phyloP scores from a whole-genome alignment of 2,329 filamentous ascomycete species.

The Fusarium sp. region DNA sequence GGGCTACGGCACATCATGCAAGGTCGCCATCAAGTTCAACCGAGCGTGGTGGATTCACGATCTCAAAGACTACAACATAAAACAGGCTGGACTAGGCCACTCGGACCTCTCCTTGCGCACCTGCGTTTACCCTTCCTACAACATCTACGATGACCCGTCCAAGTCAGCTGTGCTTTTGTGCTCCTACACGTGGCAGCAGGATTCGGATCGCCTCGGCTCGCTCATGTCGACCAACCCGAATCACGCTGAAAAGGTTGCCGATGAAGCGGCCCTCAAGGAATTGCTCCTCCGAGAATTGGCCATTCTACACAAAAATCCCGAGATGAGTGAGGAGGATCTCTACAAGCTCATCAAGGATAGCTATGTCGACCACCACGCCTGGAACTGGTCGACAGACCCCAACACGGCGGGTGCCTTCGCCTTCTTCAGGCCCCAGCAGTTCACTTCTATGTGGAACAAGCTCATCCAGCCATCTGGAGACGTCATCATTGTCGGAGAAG shows the following conservation, averaged over 20 bases:
- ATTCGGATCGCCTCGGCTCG: constrained; percentile 16
- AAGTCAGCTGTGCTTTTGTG: constrained; percentile 20
- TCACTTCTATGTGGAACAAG: constrained; percentile 22
- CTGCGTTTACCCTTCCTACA: constrained; percentile 25
- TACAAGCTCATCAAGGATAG: constrained; percentile 13
- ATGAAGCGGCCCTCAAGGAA: constrained; percentile 11
- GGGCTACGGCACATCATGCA: constrained; percentile 13
- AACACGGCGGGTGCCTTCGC: constrained; percentile 31
- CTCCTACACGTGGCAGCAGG: constrained; percentile 24
- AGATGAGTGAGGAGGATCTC: neutral
- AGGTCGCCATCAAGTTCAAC: constrained; percentile 22
- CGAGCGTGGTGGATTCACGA: constrained; percentile 23
- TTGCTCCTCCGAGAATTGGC: constrained; percentile 11
- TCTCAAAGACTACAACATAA: constrained; percentile 12
- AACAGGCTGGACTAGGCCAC: constrained; percentile 1
- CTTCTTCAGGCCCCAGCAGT: constrained; percentile 27
- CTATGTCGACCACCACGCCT: constrained; percentile 17
- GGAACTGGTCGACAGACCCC: constrained; percentile 1
- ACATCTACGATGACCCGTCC: constrained; percentile 1
- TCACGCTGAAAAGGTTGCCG: constrained; percentile 1
- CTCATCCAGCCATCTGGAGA: constrained; percentile 29
- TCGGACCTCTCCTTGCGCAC: constrained; percentile 4
- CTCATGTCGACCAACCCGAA: constrained; percentile 5
- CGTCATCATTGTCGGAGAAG: constrained; percentile 27
- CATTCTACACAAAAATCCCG: neutral